Conservation (phyloP, 2,329 filamentous ascomycete species). For the Albophoma yamanashiensis region DNA sequence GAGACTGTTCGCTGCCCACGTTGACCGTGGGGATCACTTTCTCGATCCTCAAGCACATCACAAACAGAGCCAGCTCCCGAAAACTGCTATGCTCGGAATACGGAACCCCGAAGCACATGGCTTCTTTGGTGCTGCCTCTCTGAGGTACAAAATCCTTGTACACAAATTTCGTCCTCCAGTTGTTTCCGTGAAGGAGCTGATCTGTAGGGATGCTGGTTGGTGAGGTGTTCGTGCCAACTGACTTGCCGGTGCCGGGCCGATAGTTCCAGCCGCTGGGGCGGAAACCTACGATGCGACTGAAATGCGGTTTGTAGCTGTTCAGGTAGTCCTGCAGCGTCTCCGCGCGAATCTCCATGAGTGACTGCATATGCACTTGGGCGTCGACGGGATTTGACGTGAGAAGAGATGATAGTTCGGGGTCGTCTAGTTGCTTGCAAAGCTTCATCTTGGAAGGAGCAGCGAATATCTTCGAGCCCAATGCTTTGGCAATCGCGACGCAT, state of each 20-base stretch:
- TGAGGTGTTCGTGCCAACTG: constrained; percentile 43
- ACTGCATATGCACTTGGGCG: constrained; percentile 97
- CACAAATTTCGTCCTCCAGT: constrained; percentile 68
- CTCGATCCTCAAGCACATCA: constrained; percentile 77
- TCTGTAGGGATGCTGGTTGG: constrained; percentile 39
- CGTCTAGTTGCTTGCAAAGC: constrained; percentile 76
- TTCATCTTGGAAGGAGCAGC: constrained; percentile 73
- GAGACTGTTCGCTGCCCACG: constrained; percentile 46
- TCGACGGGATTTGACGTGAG: constrained; percentile 72
- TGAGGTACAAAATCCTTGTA: constrained; percentile 67
- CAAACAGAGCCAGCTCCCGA: constrained; percentile 85
- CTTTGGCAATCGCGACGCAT: constrained; percentile 82
- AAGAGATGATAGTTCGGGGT: constrained; percentile 65
- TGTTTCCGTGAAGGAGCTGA: constrained; percentile 43
- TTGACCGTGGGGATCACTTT: constrained; percentile 93
- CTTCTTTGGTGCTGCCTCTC: constrained; percentile 70
- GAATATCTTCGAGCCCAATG: constrained; percentile 80
- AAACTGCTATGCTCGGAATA: constrained; percentile 97
- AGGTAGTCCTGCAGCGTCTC: constrained; percentile 90
- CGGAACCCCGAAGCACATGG: constrained; percentile 85
- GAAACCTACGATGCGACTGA: constrained; percentile 81
- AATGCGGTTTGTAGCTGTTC: constrained; percentile 66
- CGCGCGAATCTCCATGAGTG: constrained; percentile 83
- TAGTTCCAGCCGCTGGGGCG: constrained; percentile 94
- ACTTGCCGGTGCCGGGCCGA: constrained; percentile 47